Evolutionary conservation across 2,329 filamentous ascomycete species (phyloP), one percentile per base, ranked within the genome.

Genomic region (Aureobasidium leucospermi): DNA sequence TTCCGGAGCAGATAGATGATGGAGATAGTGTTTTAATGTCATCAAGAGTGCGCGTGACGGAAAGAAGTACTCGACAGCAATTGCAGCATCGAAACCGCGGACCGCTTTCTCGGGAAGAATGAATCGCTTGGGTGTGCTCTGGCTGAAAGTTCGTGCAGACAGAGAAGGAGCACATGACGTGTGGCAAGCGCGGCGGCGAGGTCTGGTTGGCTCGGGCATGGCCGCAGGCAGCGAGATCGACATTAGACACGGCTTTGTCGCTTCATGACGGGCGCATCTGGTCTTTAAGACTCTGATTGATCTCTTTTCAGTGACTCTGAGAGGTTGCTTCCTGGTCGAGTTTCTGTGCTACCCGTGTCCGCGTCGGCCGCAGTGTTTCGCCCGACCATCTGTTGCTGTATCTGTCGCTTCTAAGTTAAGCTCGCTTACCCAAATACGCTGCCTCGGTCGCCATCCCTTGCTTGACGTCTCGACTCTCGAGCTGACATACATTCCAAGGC

Each of bases 401-500:
- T 23, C 23, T 23, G 23, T 39, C 49, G 10, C 4, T 52, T 10
- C 7, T 23, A 7, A 55, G 51, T 39, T 43, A 31, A 55, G 51
- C 39, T 56, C 16, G 38, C 29, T 23, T 36, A 38, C 52, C 51
- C 38, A 34, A 23, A 28, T 55, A 38, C 51, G 3, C 38, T 55
- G 51, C 39, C 51, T 43, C 38, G 36, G 36, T 52, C 48, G 48
- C 34, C 48, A 52, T 52, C 51, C 51, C 51, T 55, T 55, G 51
- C 51, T 23, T 23, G 23, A 23, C 23, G 23, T 23, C 36, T 52
- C 23, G 36, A 38, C 32, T 29, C 11, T 28, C 47, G 47, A 39
- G 51, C 51, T 55, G 51, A 55, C 51, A 55, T 55, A 55, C 51
- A 43, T 55, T 55, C 39, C 51, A 55, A 55, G 51, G 51, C 36